phyloP scores from a whole-genome alignment of 768 basidiomycete species.

The Calocybe cyanea region DNA sequence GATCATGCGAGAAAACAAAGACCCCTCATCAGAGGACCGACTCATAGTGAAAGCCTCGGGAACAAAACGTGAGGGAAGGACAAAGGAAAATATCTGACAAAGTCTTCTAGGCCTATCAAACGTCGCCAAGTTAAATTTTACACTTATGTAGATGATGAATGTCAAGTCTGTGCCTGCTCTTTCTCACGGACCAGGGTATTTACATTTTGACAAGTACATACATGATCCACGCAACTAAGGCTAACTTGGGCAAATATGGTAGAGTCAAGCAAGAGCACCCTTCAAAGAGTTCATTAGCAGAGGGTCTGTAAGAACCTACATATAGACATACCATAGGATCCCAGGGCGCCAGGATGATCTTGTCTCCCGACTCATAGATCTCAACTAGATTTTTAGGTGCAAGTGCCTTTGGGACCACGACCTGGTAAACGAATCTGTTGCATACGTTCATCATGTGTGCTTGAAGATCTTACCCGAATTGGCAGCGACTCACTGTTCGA shows the following conservation, averaged over 20 bases:
- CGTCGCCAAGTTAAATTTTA: too few relatives aligned
- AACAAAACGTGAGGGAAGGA: conserved; percentile 2
- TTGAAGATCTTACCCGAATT: conserved; percentile 3
- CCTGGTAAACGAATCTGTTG: conserved; percentile 83
- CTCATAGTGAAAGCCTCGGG: conserved; percentile 11
- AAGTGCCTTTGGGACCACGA: conserved; percentile 79
- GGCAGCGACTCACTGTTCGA: conserved; percentile 68
- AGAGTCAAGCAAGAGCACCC: conserved; percentile 19
- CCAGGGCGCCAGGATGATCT: conserved; percentile 79
- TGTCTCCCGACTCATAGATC: conserved; percentile 68
- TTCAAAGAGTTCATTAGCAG: conserved; percentile 1
- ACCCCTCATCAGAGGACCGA: conserved; percentile 11
- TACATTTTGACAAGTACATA: too few relatives aligned
- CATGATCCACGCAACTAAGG: not conserved
- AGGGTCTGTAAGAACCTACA: not conserved
- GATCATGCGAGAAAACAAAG: conserved; percentile 41
- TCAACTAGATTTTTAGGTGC: conserved; percentile 80
- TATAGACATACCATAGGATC: conserved; percentile 72
- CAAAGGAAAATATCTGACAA: conserved; percentile 1
- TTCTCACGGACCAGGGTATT: too few relatives aligned
- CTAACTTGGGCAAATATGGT: not conserved
- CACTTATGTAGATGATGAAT: too few relatives aligned
- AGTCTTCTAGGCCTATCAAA: too few relatives aligned
- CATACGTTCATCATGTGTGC: not conserved
- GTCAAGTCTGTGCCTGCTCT: too few relatives aligned